These are phyloP conservation scores for Pontederia crassipes DNA, from an alignment of 176 grass and related monocot genomes.

Conservation along the genomic window DNA sequence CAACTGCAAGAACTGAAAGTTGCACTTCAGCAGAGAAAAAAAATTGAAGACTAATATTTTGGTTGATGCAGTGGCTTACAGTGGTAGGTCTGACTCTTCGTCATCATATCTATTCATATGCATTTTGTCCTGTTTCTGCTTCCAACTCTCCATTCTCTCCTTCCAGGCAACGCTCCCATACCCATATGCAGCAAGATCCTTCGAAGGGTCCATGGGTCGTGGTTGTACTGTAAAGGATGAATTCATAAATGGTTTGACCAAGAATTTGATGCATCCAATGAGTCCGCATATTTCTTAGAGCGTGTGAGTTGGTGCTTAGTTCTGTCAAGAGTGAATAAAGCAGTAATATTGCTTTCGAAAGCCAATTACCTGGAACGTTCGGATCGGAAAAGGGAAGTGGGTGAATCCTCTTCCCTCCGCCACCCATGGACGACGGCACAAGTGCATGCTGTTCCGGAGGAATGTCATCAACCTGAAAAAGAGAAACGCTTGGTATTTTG, in stretches of 20 bases:
- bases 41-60: not conserved
- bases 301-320: not conserved
- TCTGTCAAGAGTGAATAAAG: not conserved
- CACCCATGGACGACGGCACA: conserved; percentile 73
- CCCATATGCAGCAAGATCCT: conserved; percentile 78
- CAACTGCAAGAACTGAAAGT: too few relatives aligned
- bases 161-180: conserved; percentile 94
- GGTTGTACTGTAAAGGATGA: conserved; percentile 54
- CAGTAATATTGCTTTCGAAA: not conserved
- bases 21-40: not conserved
- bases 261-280: conserved; percentile 1
- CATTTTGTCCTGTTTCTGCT: conserved; percentile 70
- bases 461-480: conserved; percentile 66
- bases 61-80: conserved; percentile 27
- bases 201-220: conserved; percentile 93
- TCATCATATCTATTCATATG: conserved; percentile 48
- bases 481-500: not conserved
- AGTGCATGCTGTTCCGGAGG: conserved; percentile 91
- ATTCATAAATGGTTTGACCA: not conserved
- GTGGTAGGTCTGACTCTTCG: conserved; percentile 61
- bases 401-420: conserved; percentile 78
- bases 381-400: conserved; percentile 74
- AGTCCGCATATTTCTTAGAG: not conserved
- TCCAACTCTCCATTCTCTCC: conserved; percentile 76
- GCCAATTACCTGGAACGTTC: conserved; percentile 40